Percentiles rank a stretch among this genome's conserved stretches.
Evolutionary conservation across 371 early-diverging fungal genomes (phyloP).

Genomic region (Mucor saturninus): DNA sequence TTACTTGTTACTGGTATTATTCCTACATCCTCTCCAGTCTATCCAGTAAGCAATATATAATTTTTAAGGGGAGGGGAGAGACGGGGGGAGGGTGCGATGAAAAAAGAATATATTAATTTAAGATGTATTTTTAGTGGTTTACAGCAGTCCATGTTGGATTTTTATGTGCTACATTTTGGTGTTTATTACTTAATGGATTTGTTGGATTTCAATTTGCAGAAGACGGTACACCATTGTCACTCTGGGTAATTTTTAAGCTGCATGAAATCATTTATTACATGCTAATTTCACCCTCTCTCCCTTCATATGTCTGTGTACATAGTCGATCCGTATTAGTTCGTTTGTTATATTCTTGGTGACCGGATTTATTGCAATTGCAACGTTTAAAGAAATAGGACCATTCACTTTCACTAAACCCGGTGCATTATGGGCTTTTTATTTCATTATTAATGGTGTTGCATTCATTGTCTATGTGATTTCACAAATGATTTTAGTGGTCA

Average conservation of each 20-base stretch:
- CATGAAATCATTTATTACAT: background rate
- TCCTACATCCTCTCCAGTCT: conserved; percentile 77
- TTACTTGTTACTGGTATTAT: conserved; percentile 89
- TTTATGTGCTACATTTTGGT: conserved; percentile 87
- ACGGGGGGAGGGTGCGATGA: too few species aligned
- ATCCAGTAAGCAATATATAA: conserved; percentile 71
- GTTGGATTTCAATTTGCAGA: conserved; percentile 93
- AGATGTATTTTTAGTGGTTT: conserved; percentile 68
- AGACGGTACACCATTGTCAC: conserved; percentile 90
- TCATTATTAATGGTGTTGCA: conserved; percentile 83
- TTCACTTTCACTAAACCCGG: conserved; percentile 70
- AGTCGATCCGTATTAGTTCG: conserved; percentile 88
- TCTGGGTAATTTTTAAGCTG: conserved; percentile 69
- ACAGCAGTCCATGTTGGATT: conserved; percentile 85
- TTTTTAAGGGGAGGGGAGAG: background rate
- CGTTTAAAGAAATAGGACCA: conserved; percentile 71
- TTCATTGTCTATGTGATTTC: conserved; percentile 86
- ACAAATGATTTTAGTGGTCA: conserved; percentile 92
- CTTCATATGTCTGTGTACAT: background rate
- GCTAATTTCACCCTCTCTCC: too few species aligned
- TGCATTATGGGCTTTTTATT: conserved; percentile 88
- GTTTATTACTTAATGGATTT: conserved; percentile 87
- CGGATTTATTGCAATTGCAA: conserved; percentile 83
- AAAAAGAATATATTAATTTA: background rate
- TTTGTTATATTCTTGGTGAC: conserved; percentile 76